These are phyloP conservation scores for Strobilomyces echinocephalus DNA, from an alignment of 768 basidiomycete species.

Conservation along the genomic window DNA sequence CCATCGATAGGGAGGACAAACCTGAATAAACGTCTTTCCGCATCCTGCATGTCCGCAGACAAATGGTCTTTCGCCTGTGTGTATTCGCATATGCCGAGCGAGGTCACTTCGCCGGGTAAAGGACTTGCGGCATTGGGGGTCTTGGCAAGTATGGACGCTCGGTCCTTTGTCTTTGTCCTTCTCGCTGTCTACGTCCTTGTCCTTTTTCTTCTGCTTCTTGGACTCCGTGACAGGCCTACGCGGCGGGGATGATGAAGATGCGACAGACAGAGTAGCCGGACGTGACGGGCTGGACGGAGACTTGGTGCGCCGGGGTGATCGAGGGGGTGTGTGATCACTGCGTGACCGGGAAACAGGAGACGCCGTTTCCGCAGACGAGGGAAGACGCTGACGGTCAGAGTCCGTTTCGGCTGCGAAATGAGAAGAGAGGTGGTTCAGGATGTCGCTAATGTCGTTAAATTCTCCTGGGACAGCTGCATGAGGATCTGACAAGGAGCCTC, in stretches of 20 bases:
- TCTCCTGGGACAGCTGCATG: conserved; percentile 51
- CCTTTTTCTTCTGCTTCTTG: conserved; percentile 27
- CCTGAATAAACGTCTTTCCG: conserved; percentile 91
- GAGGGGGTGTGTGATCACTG: conserved; percentile 17
- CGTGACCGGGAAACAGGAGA: conserved; percentile 31
- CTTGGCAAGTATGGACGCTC: conserved; percentile 60
- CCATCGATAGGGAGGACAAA: conserved; percentile 28
- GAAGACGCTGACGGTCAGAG: conserved; percentile 38
- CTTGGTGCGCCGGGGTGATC: conserved; percentile 26
- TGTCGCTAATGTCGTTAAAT: conserved; percentile 72
- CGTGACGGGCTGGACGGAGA: conserved; percentile 35
- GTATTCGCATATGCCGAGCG: conserved; percentile 81
- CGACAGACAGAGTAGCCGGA: conserved; percentile 37
- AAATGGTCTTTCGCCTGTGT: conserved; percentile 87
- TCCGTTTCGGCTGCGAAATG: conserved; percentile 60
- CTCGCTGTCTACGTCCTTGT: conserved; percentile 21
- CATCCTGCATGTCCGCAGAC: conserved; percentile 67
- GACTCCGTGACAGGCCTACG: conserved; percentile 20
- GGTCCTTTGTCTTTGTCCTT: conserved; percentile 43
- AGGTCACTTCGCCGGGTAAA: conserved; percentile 84
- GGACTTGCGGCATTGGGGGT: conserved; percentile 70
- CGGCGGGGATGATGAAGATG: conserved; percentile 47
- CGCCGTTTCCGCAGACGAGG: conserved; percentile 29
- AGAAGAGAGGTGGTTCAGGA: conserved; percentile 66
- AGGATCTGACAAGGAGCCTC: conserved; percentile 35